Conservation (phyloP, 345 rosid species). For the Citropsis articulata region DNA sequence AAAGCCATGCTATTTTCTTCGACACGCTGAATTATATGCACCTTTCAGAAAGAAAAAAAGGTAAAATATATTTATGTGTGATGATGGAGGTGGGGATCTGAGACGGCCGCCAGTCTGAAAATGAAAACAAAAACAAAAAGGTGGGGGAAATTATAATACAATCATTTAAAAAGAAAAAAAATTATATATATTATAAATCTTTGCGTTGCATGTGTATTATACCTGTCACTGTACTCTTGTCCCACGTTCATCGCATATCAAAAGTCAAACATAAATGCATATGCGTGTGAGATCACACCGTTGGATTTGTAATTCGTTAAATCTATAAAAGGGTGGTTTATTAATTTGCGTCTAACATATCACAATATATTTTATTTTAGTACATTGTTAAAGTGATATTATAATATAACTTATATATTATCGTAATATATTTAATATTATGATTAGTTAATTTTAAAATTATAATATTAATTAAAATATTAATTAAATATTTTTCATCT, state of each 20-base stretch:
- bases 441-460: too few relatives aligned
- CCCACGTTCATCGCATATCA: not conserved
- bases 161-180: not conserved
- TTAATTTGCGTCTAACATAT: too few relatives aligned
- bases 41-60: not conserved
- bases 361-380: too few relatives aligned
- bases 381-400: too few relatives aligned
- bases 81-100: slow-evolving; percentile 2
- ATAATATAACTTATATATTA: too few relatives aligned
- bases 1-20: not conserved
- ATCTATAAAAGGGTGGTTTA: too few relatives aligned
- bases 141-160: not conserved
- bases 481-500: too few relatives aligned
- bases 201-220: not conserved
- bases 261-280: not conserved
- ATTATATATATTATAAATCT: not conserved
- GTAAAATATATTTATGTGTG: not conserved
- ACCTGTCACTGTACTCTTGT: not conserved
- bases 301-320: not conserved
- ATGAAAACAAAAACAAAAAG: not conserved
- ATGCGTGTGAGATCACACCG: not conserved
- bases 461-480: too few relatives aligned
- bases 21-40: not conserved
- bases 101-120: not conserved
- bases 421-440: too few relatives aligned